Conservation (phyloP, 345 rosid species). For the Euphorbia tirucalli region DNA sequence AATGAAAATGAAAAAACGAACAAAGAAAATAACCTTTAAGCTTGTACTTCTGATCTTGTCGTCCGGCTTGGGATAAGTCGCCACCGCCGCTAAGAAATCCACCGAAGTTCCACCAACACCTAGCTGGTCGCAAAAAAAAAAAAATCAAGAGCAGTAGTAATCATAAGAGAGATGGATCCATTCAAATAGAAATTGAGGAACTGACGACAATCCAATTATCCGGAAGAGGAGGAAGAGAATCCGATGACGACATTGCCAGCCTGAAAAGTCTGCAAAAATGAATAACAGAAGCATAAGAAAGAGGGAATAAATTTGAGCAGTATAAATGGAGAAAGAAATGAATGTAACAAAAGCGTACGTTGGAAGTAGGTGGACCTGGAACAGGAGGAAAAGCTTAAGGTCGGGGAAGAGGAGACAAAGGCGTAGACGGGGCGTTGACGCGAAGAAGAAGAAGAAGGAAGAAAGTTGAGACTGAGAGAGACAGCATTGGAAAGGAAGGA, state of each 20-base stretch:
- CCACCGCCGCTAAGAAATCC: slow-evolving; percentile 75
- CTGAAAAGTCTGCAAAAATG: slow-evolving; percentile 27
- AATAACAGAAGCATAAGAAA: not conserved
- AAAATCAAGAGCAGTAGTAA: not conserved
- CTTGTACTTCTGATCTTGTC: slow-evolving; percentile 86
- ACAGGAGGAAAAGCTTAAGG: not conserved
- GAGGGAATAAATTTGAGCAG: too few species aligned
- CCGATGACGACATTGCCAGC: slow-evolving; percentile 50
- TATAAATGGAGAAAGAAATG: not conserved
- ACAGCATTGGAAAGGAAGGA: not conserved
- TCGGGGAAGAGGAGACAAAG: not conserved
- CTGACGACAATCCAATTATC: slow-evolving; percentile 37
- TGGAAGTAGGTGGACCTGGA: slow-evolving; percentile 5
- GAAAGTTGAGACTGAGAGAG: not conserved
- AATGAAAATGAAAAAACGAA: not conserved
- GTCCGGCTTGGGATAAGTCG: slow-evolving; percentile 74
- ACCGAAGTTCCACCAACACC: slow-evolving; percentile 59
- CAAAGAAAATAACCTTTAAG: slow-evolving; percentile 25
- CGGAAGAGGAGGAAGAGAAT: slow-evolving; percentile 37
- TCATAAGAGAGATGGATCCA: not conserved
- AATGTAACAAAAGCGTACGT: not conserved
- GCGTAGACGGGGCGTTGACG: not conserved
- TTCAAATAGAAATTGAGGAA: slow-evolving; percentile 8
- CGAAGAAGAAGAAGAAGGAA: too few species aligned
- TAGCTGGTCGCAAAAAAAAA: slow-evolving; percentile 41